Evolutionary conservation across 345 rosid species (phyloP), one percentile per base, ranked within the genome.

Genomic region (Citrus sp.): DNA sequence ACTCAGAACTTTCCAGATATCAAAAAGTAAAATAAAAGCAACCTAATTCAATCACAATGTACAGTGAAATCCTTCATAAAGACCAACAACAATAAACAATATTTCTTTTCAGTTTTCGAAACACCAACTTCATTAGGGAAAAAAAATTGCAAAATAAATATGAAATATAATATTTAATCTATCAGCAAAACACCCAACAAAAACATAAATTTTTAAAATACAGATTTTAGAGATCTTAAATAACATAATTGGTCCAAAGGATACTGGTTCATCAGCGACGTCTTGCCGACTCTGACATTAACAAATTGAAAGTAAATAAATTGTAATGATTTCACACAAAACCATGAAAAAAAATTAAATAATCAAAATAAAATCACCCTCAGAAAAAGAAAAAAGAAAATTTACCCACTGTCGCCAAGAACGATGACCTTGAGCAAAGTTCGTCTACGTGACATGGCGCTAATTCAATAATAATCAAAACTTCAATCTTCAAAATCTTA

Each of bases 251-350:
- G 7, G 34, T 60, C 34, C 30, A 82, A 83, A 90, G 96, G 98
- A 96, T 96, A 94, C 98, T 92, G 99, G 84, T 94, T 96, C 98
- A 94, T 94, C 93, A 96, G 80, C 67, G 99, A 94, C 61, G 99
- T 96, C 93, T 96, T 96, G 82, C 98, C 99, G 80, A 94, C 99
- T 91, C 99, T 96, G 87, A 70, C 61, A 87, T 81, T 75, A 74
- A 81, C 46, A 73, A 69, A 66, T 73, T 28, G 18, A 54, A 70
- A 70, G 60, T 40, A 24, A 77, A 54, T 16, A 18, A 54, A 18
- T 54, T 54, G 0, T 0, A 18, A 54, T 54, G 22, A 16, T 32
- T 59, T 18, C 38, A 76, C 59, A 30, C 2, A 61, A 16, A 77
- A 73, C 30, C 18, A 72, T 19, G 46, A 78, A 22, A 22, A 25